phyloP scores from a whole-genome alignment of 139 green algal species.

The Bryopsis sp. region DNA sequence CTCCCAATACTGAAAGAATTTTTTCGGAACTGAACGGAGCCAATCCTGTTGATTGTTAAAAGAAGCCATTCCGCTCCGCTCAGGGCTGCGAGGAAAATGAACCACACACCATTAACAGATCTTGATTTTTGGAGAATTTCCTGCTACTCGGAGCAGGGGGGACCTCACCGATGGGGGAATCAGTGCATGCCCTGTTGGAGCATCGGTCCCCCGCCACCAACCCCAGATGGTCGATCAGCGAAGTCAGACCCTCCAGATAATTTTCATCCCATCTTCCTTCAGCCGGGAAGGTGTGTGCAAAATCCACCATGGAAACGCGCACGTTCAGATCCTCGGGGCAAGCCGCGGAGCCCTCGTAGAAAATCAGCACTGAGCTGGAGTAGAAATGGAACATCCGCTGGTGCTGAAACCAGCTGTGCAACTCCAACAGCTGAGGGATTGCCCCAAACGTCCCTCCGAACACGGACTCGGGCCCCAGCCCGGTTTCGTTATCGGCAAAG shows the following conservation, averaged over 20 bases:
- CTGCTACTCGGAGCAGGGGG: no score
- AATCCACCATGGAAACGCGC: slow-evolving; percentile 64
- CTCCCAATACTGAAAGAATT: no score
- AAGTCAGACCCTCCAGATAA: slow-evolving; percentile 47
- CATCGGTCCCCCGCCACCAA: neutral
- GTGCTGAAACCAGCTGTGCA: slow-evolving; percentile 50
- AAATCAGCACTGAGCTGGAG: slow-evolving; percentile 58
- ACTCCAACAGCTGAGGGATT: slow-evolving; percentile 44
- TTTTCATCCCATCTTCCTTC: slow-evolving; percentile 45
- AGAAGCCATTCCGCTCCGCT: no score
- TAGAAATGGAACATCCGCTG: slow-evolving; percentile 72
- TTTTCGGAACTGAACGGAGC: no score
- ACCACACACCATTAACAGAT: no score
- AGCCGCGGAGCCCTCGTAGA: slow-evolving; percentile 65
- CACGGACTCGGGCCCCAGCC: neutral
- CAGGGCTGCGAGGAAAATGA: no score
- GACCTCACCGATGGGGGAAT: no score
- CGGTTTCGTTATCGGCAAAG: slow-evolving; percentile 58
- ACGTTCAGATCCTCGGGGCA: slow-evolving; percentile 12
- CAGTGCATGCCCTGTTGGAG: no score
- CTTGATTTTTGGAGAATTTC: no score
- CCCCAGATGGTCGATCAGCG: slow-evolving; percentile 30
- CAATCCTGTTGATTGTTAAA: no score
- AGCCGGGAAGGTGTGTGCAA: slow-evolving; percentile 69
- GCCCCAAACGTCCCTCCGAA: neutral